These are phyloP conservation scores for Boletus eberwhitei DNA, from an alignment of 768 basidiomycete genomes.

Conservation along the genomic window DNA sequence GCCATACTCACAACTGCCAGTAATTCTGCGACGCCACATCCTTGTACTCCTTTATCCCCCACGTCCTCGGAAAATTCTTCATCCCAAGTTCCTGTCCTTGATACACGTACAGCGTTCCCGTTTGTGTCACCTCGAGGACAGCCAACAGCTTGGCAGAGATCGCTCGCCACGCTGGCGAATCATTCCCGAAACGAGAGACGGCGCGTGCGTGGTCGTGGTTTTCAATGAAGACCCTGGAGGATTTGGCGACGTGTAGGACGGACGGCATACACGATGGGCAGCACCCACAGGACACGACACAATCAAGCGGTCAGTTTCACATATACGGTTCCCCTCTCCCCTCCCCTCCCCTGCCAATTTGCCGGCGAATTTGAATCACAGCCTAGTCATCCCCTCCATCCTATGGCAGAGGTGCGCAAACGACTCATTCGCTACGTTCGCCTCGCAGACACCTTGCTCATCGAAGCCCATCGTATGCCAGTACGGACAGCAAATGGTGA, in stretches of 20 bases:
- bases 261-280: conserved; percentile 18
- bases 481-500: neutral
- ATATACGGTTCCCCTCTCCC: neutral
- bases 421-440: conserved; percentile 12
- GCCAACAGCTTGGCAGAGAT: conserved; percentile 64
- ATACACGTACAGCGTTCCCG: conserved; percentile 69
- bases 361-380: conserved; percentile 6
- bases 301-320: conserved; percentile 8
- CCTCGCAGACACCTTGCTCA: conserved; percentile 19
- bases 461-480: neutral
- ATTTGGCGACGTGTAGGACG: neutral
- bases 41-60: conserved; percentile 72
- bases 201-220: conserved; percentile 67
- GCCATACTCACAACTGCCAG: conserved; percentile 46
- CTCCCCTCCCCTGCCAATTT: neutral
- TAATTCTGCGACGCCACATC: conserved; percentile 63
- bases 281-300: conserved; percentile 7
- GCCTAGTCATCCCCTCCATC: neutral
- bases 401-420: neutral
- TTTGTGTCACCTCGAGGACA: conserved; percentile 55
- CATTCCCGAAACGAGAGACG: conserved; percentile 66
- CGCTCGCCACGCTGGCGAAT: conserved; percentile 51
- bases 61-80: conserved; percentile 57
- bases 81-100: conserved; percentile 75
- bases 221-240: conserved; percentile 55